phyloP scores from a whole-genome alignment of 805 yeast genomes.

The Saccharomycopsis fodiens region DNA sequence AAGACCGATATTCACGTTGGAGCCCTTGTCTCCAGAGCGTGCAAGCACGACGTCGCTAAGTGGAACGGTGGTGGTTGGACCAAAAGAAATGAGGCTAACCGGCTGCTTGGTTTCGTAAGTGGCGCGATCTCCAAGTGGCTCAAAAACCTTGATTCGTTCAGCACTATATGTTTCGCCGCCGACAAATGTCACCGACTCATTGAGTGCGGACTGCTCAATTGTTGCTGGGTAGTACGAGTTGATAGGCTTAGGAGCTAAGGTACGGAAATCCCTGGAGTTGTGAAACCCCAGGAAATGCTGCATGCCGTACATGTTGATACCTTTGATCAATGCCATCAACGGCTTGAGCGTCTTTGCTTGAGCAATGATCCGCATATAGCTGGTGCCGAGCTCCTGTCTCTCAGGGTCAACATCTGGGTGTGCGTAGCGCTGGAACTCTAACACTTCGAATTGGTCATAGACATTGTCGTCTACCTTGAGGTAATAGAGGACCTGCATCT shows the following conservation, averaged over 20 bases:
- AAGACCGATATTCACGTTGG: slow-evolving; percentile 20
- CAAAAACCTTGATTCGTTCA: slow-evolving; percentile 9
- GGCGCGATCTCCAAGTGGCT: slow-evolving; percentile 2
- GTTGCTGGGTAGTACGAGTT: slow-evolving; percentile 20
- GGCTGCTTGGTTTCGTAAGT: slow-evolving; percentile 19
- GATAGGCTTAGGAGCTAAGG: slow-evolving; percentile 3
- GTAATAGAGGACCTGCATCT: slow-evolving; percentile 13
- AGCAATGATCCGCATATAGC: slow-evolving; percentile 17
- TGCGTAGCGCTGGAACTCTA: slow-evolving; percentile 14
- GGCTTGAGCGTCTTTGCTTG: slow-evolving; percentile 9
- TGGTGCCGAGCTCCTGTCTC: slow-evolving; percentile 18
- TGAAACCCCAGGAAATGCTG: slow-evolving; percentile 16
- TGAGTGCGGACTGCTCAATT: slow-evolving; percentile 15
- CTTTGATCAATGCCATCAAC: slow-evolving; percentile 1
- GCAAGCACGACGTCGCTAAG: slow-evolving; percentile 19
- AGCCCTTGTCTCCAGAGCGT: slow-evolving; percentile 23
- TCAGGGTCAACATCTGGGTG: slow-evolving; percentile 17
- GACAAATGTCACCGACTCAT: slow-evolving; percentile 17
- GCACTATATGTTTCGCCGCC: slow-evolving; percentile 4
- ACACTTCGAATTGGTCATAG: slow-evolving; percentile 18
- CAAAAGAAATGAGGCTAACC: slow-evolving; percentile 12
- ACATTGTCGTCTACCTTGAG: slow-evolving; percentile 11
- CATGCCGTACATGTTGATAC: slow-evolving; percentile 14
- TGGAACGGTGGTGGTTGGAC: slow-evolving; percentile 18
- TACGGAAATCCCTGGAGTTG: not conserved